phyloP scores from a whole-genome alignment of 78 protist genomes.

The Cyanophora paradoxa region DNA sequence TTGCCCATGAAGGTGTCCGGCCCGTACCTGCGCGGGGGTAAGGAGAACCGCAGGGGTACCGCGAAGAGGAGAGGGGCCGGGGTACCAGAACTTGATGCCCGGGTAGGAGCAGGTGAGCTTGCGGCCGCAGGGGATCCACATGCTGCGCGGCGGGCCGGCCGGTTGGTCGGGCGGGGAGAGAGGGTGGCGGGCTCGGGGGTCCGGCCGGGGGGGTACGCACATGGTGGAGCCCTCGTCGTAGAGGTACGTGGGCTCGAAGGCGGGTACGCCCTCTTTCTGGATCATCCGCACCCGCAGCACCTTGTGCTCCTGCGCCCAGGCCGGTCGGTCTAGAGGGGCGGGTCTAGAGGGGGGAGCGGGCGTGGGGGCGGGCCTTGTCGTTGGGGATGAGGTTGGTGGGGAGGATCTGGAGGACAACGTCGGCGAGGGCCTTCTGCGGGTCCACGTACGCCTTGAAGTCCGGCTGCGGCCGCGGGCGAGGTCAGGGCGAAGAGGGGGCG shows the following conservation, averaged over 20 bases:
- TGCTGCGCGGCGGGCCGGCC: too few species aligned
- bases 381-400: background rate
- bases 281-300: background rate
- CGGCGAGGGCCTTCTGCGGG: constrained; percentile 39
- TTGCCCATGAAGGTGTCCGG: constrained; percentile 7
- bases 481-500: too few species aligned
- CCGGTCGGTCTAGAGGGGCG: too few species aligned
- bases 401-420: constrained; percentile 14
- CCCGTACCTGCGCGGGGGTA: background rate
- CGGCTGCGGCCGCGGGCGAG: too few species aligned
- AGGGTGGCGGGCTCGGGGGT: too few species aligned
- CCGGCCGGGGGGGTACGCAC: too few species aligned
- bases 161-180: too few species aligned
- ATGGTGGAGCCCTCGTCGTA: constrained; percentile 22
- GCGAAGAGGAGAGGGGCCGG: too few species aligned
- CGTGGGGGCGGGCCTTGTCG: too few species aligned
- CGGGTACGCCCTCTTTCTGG: constrained; percentile 1
- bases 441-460: constrained; percentile 41
- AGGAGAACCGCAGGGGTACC: background rate
- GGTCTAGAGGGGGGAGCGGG: too few species aligned
- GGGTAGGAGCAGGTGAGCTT: constrained; percentile 11
- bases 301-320: too few species aligned
- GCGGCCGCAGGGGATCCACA: constrained; percentile 9
- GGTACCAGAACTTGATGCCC: background rate
- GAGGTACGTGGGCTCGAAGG: constrained; percentile 10